These are phyloP conservation scores for Tulasnella sp. DNA, from an alignment of 768 basidiomycete species.

Conservation along the genomic window DNA sequence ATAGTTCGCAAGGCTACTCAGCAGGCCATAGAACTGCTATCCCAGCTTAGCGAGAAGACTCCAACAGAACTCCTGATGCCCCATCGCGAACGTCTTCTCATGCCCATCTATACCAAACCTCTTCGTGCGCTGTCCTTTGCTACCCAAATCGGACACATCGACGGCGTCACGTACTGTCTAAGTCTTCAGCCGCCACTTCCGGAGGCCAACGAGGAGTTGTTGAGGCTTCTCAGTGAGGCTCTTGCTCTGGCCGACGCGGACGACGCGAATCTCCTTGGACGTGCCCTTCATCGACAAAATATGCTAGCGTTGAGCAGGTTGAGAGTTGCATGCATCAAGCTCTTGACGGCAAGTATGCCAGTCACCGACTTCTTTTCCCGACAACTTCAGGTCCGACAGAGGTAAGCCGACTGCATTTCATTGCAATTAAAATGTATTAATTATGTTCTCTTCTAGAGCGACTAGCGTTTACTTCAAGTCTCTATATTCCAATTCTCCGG, in stretches of 20 bases:
- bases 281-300: slow-evolving; percentile 63
- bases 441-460: slow-evolving; percentile 39
- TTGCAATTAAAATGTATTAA: not conserved
- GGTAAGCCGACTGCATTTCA: slow-evolving; percentile 34
- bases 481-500: slow-evolving; percentile 77
- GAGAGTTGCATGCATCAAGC: slow-evolving; percentile 83
- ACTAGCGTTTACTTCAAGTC: slow-evolving; percentile 97
- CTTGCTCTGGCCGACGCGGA: slow-evolving; percentile 93
- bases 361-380: slow-evolving; percentile 85
- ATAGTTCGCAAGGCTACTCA: slow-evolving; percentile 78
- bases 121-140: slow-evolving; percentile 86
- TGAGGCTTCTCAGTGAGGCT: slow-evolving; percentile 84
- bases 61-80: slow-evolving; percentile 68
- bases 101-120: slow-evolving; percentile 90
- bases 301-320: slow-evolving; percentile 74
- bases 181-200: slow-evolving; percentile 78
- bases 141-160: slow-evolving; percentile 96
- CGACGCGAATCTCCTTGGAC: slow-evolving; percentile 65
- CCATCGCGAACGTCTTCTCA: slow-evolving; percentile 77
- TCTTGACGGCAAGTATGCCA: slow-evolving; percentile 89
- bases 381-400: slow-evolving; percentile 72
- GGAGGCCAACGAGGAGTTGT: slow-evolving; percentile 83
- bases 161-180: slow-evolving; percentile 89
- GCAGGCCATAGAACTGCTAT: slow-evolving; percentile 62
- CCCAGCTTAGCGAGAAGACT: slow-evolving; percentile 55